phyloP scores from a whole-genome alignment of 768 basidiomycete genomes.

The Sistotremastrum niveocremeum region DNA sequence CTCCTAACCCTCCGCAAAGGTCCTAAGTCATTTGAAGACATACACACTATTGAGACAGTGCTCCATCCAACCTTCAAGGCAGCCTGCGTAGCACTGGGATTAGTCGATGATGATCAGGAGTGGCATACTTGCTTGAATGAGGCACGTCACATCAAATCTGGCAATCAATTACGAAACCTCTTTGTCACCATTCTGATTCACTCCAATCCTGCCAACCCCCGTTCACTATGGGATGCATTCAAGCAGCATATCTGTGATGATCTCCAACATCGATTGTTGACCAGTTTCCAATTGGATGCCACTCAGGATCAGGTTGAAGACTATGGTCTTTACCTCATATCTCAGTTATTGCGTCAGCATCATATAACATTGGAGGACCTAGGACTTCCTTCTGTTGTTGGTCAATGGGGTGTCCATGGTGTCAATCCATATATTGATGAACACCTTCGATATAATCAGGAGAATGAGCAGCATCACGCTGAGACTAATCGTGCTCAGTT shows the following conservation, averaged over 20 bases:
- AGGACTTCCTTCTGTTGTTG: constrained; percentile 2
- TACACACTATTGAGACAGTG: constrained; percentile 7
- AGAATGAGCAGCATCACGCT: neutral
- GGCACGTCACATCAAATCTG: constrained; percentile 26
- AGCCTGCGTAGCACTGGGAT: constrained; percentile 27
- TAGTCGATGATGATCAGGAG: constrained; percentile 31
- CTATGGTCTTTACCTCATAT: constrained; percentile 29
- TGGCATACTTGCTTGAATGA: constrained; percentile 26
- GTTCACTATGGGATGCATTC: constrained; percentile 26
- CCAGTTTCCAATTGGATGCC: constrained; percentile 6
- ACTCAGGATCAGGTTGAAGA: constrained; percentile 22
- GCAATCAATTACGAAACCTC: constrained; percentile 19
- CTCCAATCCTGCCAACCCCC: constrained; percentile 19
- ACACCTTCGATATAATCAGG: constrained; percentile 8
- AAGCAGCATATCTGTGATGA: constrained; percentile 28
- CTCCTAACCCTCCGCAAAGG: constrained; percentile 28
- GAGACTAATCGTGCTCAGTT: constrained; percentile 8
- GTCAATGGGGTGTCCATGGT: constrained; percentile 1
- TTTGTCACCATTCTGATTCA: constrained; percentile 26
- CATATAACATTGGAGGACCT: constrained; percentile 13
- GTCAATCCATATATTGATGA: constrained; percentile 8
- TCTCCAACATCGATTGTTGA: constrained; percentile 13
- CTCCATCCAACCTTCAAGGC: constrained; percentile 20
- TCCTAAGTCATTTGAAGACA: constrained; percentile 14
- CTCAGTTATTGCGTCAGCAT: constrained; percentile 14